Percentiles rank a stretch among this genome's conserved stretches.
These are phyloP conservation scores for Rhazya stricta DNA, from an alignment of 257 asterid species.

Conservation along the genomic window DNA sequence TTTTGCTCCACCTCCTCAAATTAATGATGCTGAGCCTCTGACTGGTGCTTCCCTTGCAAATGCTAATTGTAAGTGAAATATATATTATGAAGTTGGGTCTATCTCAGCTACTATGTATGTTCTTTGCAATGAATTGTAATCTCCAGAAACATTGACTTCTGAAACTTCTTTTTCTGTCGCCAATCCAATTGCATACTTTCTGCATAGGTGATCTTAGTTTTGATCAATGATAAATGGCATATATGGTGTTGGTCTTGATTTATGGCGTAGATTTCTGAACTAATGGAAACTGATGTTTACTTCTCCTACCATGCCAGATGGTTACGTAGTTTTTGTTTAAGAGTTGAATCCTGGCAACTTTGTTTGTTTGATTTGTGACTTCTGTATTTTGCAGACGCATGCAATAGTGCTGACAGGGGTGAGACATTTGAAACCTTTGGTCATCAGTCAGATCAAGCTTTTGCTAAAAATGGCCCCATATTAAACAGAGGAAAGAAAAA, in stretches of 20 bases:
- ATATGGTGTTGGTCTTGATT: background rate
- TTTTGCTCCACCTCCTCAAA: slow-evolving; percentile 72
- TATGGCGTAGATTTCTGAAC: background rate
- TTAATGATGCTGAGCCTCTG: slow-evolving; percentile 49
- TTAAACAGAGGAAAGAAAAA: slow-evolving; percentile 78
- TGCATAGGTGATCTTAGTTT: background rate
- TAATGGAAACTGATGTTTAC: background rate
- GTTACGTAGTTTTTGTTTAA: background rate
- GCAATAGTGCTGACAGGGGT: slow-evolving; percentile 35
- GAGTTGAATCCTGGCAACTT: slow-evolving; percentile 2
- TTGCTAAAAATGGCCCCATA: slow-evolving; percentile 54
- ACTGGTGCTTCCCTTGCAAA: slow-evolving; percentile 29
- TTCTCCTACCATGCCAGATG: background rate
- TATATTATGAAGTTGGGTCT: background rate
- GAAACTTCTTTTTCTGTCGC: background rate
- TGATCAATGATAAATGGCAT: background rate
- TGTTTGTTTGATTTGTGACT: slow-evolving; percentile 4
- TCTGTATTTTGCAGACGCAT: slow-evolving; percentile 19
- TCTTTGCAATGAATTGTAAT: background rate
- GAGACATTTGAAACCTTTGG: slow-evolving; percentile 35
- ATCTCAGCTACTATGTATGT: background rate
- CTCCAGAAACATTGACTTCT: background rate
- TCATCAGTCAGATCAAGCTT: slow-evolving; percentile 41
- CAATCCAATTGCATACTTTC: background rate
- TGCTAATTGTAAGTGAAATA: slow-evolving; percentile 34